phyloP scores from a whole-genome alignment of 2,329 filamentous ascomycete genomes.

The Arthroderma sp. region DNA sequence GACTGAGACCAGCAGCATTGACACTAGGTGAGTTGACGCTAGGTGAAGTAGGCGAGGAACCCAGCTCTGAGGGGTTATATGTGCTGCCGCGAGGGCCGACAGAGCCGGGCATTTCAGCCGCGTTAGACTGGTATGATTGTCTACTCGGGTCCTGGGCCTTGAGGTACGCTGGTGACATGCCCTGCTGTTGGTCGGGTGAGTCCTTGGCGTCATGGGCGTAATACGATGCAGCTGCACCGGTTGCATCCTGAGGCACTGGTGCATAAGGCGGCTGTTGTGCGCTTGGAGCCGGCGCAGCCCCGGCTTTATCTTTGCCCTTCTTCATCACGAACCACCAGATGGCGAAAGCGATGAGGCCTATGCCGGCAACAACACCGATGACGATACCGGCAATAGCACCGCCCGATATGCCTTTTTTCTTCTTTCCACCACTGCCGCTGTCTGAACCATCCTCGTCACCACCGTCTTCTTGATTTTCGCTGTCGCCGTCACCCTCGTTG shows the following conservation, averaged over 20 bases:
- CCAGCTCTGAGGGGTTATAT: slow-evolving; percentile 1
- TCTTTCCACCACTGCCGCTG: too few species aligned
- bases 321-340: slow-evolving; percentile 9
- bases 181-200: neutral
- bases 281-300: neutral
- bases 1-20: slow-evolving; percentile 5
- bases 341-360: slow-evolving; percentile 7
- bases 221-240: neutral
- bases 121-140: neutral
- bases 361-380: slow-evolving; percentile 9
- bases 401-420: slow-evolving; percentile 3
- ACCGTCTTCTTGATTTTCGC: neutral
- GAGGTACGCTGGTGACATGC: slow-evolving; percentile 3
- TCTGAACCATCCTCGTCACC: neutral
- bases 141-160: slow-evolving; percentile 4
- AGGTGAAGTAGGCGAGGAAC: neutral
- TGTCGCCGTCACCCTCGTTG: neutral
- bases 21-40: neutral
- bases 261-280: too few species aligned
- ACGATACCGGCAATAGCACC: slow-evolving; percentile 12
- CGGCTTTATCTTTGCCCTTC: slow-evolving; percentile 5
- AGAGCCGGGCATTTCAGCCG: slow-evolving; percentile 9
- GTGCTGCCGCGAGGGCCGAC: neutral
- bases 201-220: neutral
- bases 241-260: neutral